phyloP scores from a whole-genome alignment of 805 yeast species.

The Metschnikowia baotianmanensis region DNA sequence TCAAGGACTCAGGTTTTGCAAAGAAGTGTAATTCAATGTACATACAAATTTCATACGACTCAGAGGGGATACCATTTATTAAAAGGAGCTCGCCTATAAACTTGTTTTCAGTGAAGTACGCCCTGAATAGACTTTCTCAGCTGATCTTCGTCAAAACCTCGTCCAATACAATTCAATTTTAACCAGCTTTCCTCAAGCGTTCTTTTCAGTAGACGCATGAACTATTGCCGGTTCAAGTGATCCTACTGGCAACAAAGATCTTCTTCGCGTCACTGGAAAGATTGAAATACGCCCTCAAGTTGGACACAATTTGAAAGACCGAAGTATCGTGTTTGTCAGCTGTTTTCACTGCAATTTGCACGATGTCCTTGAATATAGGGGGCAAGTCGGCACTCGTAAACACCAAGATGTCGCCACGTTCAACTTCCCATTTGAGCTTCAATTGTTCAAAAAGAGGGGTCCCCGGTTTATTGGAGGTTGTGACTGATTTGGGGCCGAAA shows the following conservation, averaged over 20 bases:
- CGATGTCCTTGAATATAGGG: not conserved
- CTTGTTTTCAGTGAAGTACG: no score
- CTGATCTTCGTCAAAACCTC: no score
- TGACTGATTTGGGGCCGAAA: not conserved
- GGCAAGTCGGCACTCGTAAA: slow-evolving; percentile 1
- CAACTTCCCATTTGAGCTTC: not conserved
- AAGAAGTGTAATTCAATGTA: no score
- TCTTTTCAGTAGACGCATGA: no score
- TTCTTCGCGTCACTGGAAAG: not conserved
- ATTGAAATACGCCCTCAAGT: not conserved
- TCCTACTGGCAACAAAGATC: not conserved
- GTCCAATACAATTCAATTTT: not conserved
- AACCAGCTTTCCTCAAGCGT: not conserved
- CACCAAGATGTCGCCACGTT: not conserved
- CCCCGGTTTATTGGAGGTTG: not conserved
- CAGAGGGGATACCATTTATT: no score
- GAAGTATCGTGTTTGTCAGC: not conserved
- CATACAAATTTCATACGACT: no score
- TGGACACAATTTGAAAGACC: not conserved
- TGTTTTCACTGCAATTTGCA: slow-evolving; percentile 6
- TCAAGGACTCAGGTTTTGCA: no score
- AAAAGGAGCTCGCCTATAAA: no score
- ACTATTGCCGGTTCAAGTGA: not conserved
- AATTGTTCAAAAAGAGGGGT: not conserved
- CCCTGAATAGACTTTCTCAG: no score